Base-by-base conservation (phyloP, 495 filamentous ascomycete genomes). In the Parmelia sp. region DNA sequence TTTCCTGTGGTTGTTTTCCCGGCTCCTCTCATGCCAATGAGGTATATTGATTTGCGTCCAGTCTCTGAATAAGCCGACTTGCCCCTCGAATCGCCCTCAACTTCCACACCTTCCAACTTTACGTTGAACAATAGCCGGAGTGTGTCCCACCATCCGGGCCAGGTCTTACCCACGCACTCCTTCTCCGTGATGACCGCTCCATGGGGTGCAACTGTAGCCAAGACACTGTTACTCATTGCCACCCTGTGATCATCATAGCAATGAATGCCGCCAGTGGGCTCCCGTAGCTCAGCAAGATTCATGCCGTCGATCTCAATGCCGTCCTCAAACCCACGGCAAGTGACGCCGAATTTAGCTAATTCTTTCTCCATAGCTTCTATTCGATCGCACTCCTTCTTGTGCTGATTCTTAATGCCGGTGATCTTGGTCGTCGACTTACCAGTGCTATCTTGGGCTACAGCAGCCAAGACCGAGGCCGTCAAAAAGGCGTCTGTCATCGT, bases 401-500 rank as follows among this genome's bases (percentile, higher is more conserved):
- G 85, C 74, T 99, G 94, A 73, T 99, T 99, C n/a, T 94, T 92
- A 74, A 99, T 99, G 56, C 94, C 94, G 29, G 84, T 86, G 62
- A 99, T 97, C 59, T 83, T 84, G 21, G 91, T 97, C 1, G 90
- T 90, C 55, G 78, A 77, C 60, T 75, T 78, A 0, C 87, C 86
- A 21, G 69, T 62, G 49, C 70, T 71, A 21, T 68, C 68, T 19
- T 82, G 86, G n/a, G 92, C 92, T 49, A 94, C 90, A 58, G 94
- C 94, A 21, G 92, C 95, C 59, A 99, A 85, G 37, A 96, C 90
- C 17, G 91, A 93, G 23, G 94, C 94, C 33, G 90, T 95, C 36
- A 99, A 79, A 82, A 99, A 99, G 60, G 94, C 94, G 78, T 99
- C 94, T 0, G 94, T 99, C 94, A 99, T 99, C 21, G 92, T 90